These are phyloP conservation scores for Plectosphaerella sp. DNA, from an alignment of 2,329 filamentous ascomycete species.

Conservation along the genomic window DNA sequence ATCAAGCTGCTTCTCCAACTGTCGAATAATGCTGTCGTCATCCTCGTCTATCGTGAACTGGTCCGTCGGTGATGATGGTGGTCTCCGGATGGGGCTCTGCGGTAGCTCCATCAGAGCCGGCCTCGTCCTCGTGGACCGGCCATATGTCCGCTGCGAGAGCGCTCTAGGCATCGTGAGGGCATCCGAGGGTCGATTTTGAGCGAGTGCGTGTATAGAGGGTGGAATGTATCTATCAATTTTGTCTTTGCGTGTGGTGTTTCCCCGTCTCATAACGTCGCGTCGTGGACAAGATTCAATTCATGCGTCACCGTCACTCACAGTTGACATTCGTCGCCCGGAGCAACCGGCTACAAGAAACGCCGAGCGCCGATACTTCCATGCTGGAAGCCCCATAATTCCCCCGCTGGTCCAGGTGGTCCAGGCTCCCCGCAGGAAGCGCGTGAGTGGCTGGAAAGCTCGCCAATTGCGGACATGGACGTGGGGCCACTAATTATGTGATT, in stretches of 20 bases:
- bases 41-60: not conserved
- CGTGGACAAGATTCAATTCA: not conserved
- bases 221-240: not conserved
- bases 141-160: slow-evolving; percentile 42
- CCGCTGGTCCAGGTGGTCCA: not conserved
- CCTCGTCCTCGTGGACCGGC: slow-evolving; percentile 43
- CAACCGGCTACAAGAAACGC: slow-evolving; percentile 1
- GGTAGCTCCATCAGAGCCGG: slow-evolving; percentile 48
- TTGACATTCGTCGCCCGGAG: slow-evolving; percentile 2
- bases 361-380: not conserved
- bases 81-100: slow-evolving; percentile 39
- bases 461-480: not conserved
- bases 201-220: not conserved
- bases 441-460: slow-evolving; percentile 1
- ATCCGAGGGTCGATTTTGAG: not conserved
- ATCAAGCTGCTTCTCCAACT: slow-evolving; percentile 29
- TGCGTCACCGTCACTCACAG: not conserved
- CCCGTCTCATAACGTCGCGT: not conserved
- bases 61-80: slow-evolving; percentile 7
- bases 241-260: not conserved
- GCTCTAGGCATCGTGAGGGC: slow-evolving; percentile 39
- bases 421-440: not conserved
- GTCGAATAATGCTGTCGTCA: slow-evolving; percentile 15
- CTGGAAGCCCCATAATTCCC: not conserved
- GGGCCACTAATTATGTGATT: slow-evolving; percentile 6